Base-by-base conservation (phyloP, 192 early-diverging fungal genomes). In the Umbelopsis isabellina region DNA sequence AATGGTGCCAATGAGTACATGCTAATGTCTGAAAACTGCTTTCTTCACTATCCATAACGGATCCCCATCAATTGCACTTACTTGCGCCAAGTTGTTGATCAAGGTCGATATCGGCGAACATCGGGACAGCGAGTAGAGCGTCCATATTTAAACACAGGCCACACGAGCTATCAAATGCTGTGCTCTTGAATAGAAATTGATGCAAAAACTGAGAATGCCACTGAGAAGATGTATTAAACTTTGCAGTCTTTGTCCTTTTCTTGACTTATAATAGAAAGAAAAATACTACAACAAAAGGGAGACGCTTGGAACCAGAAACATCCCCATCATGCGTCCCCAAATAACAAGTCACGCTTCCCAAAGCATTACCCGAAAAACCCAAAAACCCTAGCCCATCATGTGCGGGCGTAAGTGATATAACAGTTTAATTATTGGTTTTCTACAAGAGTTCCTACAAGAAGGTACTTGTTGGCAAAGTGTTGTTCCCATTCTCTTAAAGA, bases 401-500 rank as follows among this genome's bases (percentile, higher is more conserved):
- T 18, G 55, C 27, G 25, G 55, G 55, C 27, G 55, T 35, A 3
- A 35, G 18, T 30, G 18, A 16, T 61, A 35, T 10, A 30, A 35
- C 33, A 35, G 2, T n/a, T 61, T 61, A 25, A 45, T 71, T 49
- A 65, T 68, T 82, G 75, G 66, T 85, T 82, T 65, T 86, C 83
- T 23, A 91, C 82, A 46, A 93, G 79, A 47, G 83, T 86, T 23
- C 92, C 92, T 11, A 93, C 86, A 23, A 84, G 81, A 67, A 86
- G 76, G 74, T 93, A 97, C 74, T 98, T 98, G 58, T 78, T 77
- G 33, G 78, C 83, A 84, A 97, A 97, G 72, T 91, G 90, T 48
- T 67, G 70, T 3, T 85, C 88, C 96, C 96, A 98, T 49, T 93
- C 92, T 33, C 84, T 78, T 16, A 97, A 74, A 8, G 91, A 69